Conservation (phyloP, 2,329 filamentous ascomycete species). For the Calonectria naviculata region DNA sequence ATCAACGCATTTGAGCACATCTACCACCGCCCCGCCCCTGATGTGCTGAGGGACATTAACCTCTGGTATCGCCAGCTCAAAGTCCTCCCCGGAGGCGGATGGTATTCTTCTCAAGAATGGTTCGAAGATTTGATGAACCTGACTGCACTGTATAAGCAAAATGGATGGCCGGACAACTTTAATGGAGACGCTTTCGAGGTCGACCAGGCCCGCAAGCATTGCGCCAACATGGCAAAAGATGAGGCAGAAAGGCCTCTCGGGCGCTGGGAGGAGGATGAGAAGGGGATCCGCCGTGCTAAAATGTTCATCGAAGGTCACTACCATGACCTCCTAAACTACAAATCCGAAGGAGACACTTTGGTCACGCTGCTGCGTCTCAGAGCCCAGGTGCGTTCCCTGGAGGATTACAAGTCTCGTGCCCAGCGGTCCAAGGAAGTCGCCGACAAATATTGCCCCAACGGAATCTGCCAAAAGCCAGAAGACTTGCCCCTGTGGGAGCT, state of each 20-base stretch:
- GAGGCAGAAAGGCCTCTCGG: not conserved
- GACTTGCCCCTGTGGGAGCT: not conserved
- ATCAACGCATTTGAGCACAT: not conserved
- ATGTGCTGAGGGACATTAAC: not conserved
- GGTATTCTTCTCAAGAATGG: not conserved
- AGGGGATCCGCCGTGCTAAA: not conserved
- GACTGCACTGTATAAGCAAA: not conserved
- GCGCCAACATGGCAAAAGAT: not conserved
- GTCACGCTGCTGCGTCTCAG: not conserved
- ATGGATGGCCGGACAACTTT: slow-evolving; percentile 3
- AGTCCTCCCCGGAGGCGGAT: not conserved
- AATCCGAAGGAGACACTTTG: not conserved
- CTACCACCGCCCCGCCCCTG: not conserved
- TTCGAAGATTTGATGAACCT: not conserved
- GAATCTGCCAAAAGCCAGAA: not conserved
- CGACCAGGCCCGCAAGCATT: not conserved
- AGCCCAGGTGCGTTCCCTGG: too few species aligned
- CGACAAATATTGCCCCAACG: not conserved
- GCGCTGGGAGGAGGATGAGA: too few species aligned
- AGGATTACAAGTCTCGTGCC: not conserved
- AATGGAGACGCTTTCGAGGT: not conserved
- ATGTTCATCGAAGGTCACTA: not conserved
- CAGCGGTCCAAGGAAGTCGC: not conserved
- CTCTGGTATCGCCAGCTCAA: not conserved
- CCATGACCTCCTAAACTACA: not conserved